Conservation (phyloP, 1,139 yeast genomes). For the Hyphopichia burtonii region DNA sequence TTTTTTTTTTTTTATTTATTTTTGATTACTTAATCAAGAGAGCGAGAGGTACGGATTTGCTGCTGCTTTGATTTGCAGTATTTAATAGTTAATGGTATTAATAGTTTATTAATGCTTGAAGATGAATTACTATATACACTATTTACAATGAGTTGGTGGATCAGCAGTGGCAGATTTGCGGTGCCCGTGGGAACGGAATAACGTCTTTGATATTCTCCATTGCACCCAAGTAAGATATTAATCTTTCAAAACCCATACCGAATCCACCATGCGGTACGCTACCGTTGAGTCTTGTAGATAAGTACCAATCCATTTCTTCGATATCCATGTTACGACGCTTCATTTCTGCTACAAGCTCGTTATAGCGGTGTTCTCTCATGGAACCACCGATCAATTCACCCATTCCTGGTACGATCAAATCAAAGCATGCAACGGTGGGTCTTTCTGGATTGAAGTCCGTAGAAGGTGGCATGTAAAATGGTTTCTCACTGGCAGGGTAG, state of each 20-base stretch:
- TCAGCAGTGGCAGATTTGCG: slow-evolving; percentile 36
- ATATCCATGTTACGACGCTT: slow-evolving; percentile 50
- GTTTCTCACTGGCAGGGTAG: slow-evolving; percentile 77
- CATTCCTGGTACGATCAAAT: slow-evolving; percentile 80
- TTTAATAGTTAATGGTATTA: too few species aligned
- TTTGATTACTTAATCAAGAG: not conserved
- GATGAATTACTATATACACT: not conserved
- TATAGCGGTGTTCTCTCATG: slow-evolving; percentile 72
- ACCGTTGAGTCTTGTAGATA: slow-evolving; percentile 71
- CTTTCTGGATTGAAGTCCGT: slow-evolving; percentile 26
- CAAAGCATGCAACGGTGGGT: slow-evolving; percentile 86
- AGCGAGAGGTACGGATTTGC: not conserved
- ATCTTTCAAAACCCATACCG: slow-evolving; percentile 91
- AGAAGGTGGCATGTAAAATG: slow-evolving; percentile 81
- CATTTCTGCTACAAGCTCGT: slow-evolving; percentile 50
- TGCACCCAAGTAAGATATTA: slow-evolving; percentile 70
- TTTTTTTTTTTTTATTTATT: not conserved
- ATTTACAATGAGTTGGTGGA: slow-evolving; percentile 2
- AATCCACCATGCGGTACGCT: slow-evolving; percentile 94
- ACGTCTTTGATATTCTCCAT: slow-evolving; percentile 82
- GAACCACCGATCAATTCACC: slow-evolving; percentile 99
- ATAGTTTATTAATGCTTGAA: too few species aligned
- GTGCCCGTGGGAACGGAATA: slow-evolving; percentile 70
- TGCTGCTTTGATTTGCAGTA: not conserved
- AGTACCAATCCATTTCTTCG: slow-evolving; percentile 75